Base-by-base conservation (phyloP, 2,329 filamentous ascomycete species). In the Tolypocladium ovalisporum region DNA sequence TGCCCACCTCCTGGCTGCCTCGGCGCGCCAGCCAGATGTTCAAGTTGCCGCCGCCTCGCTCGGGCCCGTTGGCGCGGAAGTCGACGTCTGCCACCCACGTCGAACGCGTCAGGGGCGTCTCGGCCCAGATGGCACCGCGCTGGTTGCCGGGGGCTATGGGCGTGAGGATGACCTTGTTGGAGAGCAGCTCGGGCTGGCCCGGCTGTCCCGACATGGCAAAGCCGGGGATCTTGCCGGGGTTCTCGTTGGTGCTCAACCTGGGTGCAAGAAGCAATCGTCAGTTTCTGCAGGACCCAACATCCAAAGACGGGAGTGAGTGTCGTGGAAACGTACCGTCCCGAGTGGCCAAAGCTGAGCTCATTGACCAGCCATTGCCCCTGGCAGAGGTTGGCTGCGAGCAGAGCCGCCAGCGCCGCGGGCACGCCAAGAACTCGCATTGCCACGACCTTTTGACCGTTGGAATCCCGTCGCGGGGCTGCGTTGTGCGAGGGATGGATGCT, bases 161-260 rank as follows among this genome's bases (percentile, higher is more conserved):
- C 1, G 94, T 99, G 58, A 99, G 82, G 69, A 99, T 88, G 59
- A 97, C 70, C 70, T 92, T 90, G 78, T 97, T 93, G 63, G 91
- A 96, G 59, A 97, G 83, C 59, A 87, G 71, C 66, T 87, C 81
- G 63, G 84, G 83, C 39, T 71, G 64, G 61, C 75, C 69, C 34
- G 83, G 82, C 51, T 75, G 76, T 68, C 83, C 83, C 57, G 78
- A 73, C 60, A 84, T 70, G 58, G 73, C 69, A 67, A 82, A 86
- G 68, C 80, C 73, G 60, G 82, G 80, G 54, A 86, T 73, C 56
- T 71, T 70, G 32, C 73, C 71, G 55, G 79, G 44, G 17, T 32
- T 39, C 13, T 58, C 59, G 40, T 37, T 49, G 39, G 55, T 24
- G 32, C 52, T 56, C 52, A 51, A 17, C 34, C 55, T 57, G 54